Base-by-base conservation (phyloP, 352 stramenopile genomes). In the Globisporangium carolinianum region DNA sequence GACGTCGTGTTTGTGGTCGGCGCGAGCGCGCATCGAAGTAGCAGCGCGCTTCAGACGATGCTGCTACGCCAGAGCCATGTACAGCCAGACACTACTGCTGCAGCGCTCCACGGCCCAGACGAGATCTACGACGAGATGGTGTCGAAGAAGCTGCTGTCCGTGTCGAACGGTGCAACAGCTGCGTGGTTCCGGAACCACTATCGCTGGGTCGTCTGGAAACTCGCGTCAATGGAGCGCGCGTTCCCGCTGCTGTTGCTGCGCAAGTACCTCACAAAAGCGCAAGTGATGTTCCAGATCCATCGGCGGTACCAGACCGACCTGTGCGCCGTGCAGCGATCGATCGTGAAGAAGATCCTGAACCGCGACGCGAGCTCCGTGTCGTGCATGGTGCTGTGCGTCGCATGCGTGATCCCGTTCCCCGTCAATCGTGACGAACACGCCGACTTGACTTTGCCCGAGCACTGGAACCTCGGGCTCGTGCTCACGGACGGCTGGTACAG, bases 401-500 rank as follows among this genome's bases (percentile, higher is more conserved):
- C 76, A 58, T 68, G 66, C 32, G 75, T 85, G 14, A 47, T 87
- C 14, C 69, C 72, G 1, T 84, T 72, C 53, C 66, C 66, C n/a
- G 45, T 55, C 14, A 45, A 62, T 51, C 60, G 47, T 54, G 66
- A 72, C 9, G 55, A 63, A 6, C 43, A 65, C 10, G 41, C 71
- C 3, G 72, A 84, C 35, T 62, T 75, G 47, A 67, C 73, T 48
- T 65, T 75, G n/a, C 76, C 74, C 7, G 56, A 73, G 3, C 69
- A 72, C 47, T 86, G 73, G 73, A 84, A 83, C 36, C 50, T 88
- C 53, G 68, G 74, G 7, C 57, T 86, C 15, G 79, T 91, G 37
- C 60, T 91, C 11, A 89, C 76, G 1, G 81, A 91, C 65, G 81
- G 81, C 24, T 88, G 81, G 81, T 87, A 91, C 62, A 75, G 66